Conservation (phyloP, 345 rosid genomes). For the Viola odorata region DNA sequence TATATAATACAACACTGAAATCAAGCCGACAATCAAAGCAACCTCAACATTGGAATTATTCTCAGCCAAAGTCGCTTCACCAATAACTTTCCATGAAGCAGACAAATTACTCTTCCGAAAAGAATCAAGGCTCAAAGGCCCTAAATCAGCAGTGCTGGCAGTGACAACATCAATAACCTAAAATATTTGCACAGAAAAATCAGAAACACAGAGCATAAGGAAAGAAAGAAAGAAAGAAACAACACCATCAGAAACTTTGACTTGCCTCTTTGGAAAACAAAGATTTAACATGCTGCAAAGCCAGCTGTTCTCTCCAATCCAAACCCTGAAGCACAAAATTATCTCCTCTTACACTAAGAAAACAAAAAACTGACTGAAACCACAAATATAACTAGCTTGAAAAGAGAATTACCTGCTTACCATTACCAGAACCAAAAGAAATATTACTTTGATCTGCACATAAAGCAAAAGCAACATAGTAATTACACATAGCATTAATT, state of each 20-base stretch:
- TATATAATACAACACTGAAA: background rate
- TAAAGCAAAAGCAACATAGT: background rate
- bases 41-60: constrained; percentile 43
- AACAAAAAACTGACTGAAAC: constrained; percentile 1
- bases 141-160: constrained; percentile 69
- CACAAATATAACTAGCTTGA: background rate
- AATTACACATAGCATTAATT: background rate
- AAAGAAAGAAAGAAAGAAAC: constrained; percentile 1
- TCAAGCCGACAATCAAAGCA: constrained; percentile 14
- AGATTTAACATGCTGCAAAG: constrained; percentile 53
- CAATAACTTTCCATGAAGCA: constrained; percentile 65
- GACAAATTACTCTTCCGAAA: constrained; percentile 68
- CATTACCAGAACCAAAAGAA: constrained; percentile 27
- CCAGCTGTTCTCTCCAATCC: constrained; percentile 85
- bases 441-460: constrained; percentile 47
- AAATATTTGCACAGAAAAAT: constrained; percentile 11
- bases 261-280: constrained; percentile 80
- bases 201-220: background rate
- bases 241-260: constrained; percentile 14
- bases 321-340: constrained; percentile 40
- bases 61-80: constrained; percentile 30
- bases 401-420: constrained; percentile 41
- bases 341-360: constrained; percentile 10
- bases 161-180: constrained; percentile 70
- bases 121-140: constrained; percentile 75